Conservation (phyloP, 345 rosid species). For the Lenwebbia sp. region DNA sequence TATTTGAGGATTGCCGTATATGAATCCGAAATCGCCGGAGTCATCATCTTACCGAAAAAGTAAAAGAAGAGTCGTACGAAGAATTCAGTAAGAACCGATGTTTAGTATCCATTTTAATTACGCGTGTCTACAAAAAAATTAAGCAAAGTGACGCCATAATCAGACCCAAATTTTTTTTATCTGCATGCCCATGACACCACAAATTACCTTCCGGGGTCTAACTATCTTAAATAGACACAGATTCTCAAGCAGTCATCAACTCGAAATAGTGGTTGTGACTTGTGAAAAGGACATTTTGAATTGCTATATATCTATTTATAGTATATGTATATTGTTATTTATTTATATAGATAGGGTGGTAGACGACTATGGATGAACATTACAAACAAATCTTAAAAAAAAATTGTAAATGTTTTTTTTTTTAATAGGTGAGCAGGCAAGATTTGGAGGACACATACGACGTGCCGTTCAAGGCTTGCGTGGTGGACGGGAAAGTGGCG, state of each 20-base stretch:
- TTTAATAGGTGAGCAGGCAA: conserved; percentile 87
- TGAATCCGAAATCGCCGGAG: too few species aligned
- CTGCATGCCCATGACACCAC: too few species aligned
- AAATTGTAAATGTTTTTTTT: not conserved
- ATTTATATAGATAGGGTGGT: too few species aligned
- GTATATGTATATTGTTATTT: too few species aligned
- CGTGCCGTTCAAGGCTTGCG: conserved; percentile 85
- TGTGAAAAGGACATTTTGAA: not conserved
- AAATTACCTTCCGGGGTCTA: not conserved
- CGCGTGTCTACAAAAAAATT: not conserved
- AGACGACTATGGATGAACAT: too few species aligned
- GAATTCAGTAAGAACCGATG: not conserved
- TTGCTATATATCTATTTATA: not conserved
- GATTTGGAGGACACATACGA: conserved; percentile 83
- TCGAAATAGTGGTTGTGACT: not conserved
- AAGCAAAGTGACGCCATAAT: not conserved
- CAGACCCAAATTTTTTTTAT: too few species aligned
- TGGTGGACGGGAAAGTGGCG: conserved; percentile 73
- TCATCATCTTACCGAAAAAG: too few species aligned
- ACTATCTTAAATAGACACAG: not conserved
- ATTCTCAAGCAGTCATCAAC: not conserved
- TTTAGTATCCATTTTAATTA: not conserved
- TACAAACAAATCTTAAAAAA: not conserved
- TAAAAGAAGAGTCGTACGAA: too few species aligned
- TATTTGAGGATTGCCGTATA: too few species aligned